A percentile compares a stretch with the other conserved stretches of the same genome.
phyloP scores from a whole-genome alignment of 2,329 filamentous ascomycete genomes.

The Pyrenophora teres region DNA sequence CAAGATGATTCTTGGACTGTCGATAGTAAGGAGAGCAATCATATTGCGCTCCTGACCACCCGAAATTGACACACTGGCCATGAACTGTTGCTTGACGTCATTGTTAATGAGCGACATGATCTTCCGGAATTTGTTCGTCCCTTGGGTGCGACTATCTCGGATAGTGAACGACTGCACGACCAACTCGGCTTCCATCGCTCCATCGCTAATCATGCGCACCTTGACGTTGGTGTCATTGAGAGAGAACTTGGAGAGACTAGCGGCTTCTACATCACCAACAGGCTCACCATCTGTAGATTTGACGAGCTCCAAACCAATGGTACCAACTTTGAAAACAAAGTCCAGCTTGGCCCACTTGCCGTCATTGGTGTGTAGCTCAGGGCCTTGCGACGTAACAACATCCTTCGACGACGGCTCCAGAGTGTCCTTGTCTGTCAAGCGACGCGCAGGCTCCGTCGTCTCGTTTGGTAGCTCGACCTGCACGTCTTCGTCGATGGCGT shows the following conservation, averaged over 20 bases:
- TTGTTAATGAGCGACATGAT: constrained; percentile 98
- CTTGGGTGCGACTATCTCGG: constrained; percentile 82
- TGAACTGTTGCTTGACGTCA: constrained; percentile 90
- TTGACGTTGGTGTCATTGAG: constrained; percentile 92
- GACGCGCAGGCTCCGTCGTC: constrained; percentile 56
- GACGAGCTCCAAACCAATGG: constrained; percentile 85
- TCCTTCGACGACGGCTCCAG: constrained; percentile 51
- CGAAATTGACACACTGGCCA: constrained; percentile 94
- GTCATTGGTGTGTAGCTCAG: constrained; percentile 70
- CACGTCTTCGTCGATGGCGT: constrained; percentile 71
- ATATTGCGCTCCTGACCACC: constrained; percentile 79
- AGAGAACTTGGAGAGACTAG: constrained; percentile 91
- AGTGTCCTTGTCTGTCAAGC: constrained; percentile 48
- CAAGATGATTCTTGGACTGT: constrained; percentile 93
- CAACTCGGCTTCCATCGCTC: constrained; percentile 88
- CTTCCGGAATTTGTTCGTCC: constrained; percentile 94
- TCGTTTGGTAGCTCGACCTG: constrained; percentile 71
- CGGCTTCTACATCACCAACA: constrained; percentile 74
- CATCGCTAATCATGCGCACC: constrained; percentile 88
- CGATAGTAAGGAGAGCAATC: constrained; percentile 89
- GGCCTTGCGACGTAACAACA: constrained; percentile 55
- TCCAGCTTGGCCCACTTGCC: constrained; percentile 92
- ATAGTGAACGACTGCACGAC: constrained; percentile 95
- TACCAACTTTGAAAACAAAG: constrained; percentile 85
- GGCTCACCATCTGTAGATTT: constrained; percentile 75